phyloP scores from a whole-genome alignment of 495 filamentous ascomycete species.

The Aspergillus diversus region DNA sequence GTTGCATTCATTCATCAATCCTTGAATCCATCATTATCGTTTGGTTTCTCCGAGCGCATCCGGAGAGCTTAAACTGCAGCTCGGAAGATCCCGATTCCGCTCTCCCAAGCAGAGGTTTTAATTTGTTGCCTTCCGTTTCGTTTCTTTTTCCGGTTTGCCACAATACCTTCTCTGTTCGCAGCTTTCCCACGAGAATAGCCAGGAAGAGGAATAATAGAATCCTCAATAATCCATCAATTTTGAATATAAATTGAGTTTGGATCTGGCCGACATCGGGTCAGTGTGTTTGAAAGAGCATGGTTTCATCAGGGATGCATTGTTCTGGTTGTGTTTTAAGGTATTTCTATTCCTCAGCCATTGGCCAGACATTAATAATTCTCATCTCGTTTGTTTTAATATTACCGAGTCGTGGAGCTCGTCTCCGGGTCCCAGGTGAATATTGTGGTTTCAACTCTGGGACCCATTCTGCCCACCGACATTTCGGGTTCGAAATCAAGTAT shows the following conservation, averaged over 20 bases:
- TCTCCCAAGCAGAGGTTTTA: neutral
- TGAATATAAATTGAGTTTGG: neutral
- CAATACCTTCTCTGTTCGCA: neutral
- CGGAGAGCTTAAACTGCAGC: neutral
- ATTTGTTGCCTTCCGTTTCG: neutral
- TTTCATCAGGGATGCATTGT: neutral
- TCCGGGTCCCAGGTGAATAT: neutral
- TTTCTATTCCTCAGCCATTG: neutral
- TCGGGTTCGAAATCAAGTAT: constrained; percentile 16
- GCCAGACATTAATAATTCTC: neutral
- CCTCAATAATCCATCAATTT: neutral
- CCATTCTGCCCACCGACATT: constrained; percentile 23
- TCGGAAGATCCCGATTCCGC: constrained; percentile 8
- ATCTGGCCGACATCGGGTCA: neutral
- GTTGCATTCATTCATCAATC: neutral
- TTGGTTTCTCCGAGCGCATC: neutral
- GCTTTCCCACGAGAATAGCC: neutral
- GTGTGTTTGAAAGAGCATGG: neutral
- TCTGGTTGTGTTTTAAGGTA: neutral
- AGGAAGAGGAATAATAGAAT: neutral
- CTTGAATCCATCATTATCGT: neutral
- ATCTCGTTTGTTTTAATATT: neutral
- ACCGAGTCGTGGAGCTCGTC: neutral
- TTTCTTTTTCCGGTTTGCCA: neutral
- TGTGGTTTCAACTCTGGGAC: constrained; percentile 12